Evolutionary conservation across 2,329 filamentous ascomycete species (phyloP).

Genomic region (Colletotrichum viniferum): DNA sequence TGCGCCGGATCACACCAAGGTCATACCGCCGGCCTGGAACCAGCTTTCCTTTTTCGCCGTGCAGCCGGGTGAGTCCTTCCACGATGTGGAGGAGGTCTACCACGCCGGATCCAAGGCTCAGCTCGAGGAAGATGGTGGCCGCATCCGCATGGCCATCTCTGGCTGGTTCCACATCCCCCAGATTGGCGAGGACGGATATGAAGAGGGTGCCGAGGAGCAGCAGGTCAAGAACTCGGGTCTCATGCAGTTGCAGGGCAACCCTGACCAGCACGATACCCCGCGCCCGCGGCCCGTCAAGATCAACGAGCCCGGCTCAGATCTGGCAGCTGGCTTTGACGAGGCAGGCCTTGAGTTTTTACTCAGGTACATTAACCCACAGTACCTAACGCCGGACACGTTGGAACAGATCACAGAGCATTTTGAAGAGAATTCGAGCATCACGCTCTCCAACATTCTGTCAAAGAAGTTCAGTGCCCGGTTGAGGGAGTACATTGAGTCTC

Average conservation of each 20-base stretch:
- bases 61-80: constrained; percentile 97
- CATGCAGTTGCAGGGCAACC: constrained; percentile 90
- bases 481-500: constrained; percentile 70
- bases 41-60: constrained; percentile 98
- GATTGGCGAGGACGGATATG: constrained; percentile 88
- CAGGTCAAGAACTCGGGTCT: constrained; percentile 89
- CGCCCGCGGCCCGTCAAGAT: constrained; percentile 61
- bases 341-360: constrained; percentile 88
- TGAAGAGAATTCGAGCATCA: constrained; percentile 81
- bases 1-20: constrained; percentile 75
- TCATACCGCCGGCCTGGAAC: constrained; percentile 94
- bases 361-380: constrained; percentile 87
- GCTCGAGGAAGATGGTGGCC: constrained; percentile 71
- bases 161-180: constrained; percentile 99
- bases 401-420: constrained; percentile 83
- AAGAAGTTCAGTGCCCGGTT: constrained; percentile 77
- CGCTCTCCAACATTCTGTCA: constrained; percentile 77
- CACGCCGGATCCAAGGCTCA: constrained; percentile 64
- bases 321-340: constrained; percentile 67
- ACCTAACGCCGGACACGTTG: constrained; percentile 89
- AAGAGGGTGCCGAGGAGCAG: constrained; percentile 86
- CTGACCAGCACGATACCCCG: constrained; percentile 86
- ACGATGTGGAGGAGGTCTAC: constrained; percentile 98
- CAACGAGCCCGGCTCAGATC: constrained; percentile 44
- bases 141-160: constrained; percentile 95